A percentile compares a stretch with the other conserved stretches of the same genome.
Conservation (phyloP, 371 early-diverging fungal species). For the Syncephalastrum racemosum region DNA sequence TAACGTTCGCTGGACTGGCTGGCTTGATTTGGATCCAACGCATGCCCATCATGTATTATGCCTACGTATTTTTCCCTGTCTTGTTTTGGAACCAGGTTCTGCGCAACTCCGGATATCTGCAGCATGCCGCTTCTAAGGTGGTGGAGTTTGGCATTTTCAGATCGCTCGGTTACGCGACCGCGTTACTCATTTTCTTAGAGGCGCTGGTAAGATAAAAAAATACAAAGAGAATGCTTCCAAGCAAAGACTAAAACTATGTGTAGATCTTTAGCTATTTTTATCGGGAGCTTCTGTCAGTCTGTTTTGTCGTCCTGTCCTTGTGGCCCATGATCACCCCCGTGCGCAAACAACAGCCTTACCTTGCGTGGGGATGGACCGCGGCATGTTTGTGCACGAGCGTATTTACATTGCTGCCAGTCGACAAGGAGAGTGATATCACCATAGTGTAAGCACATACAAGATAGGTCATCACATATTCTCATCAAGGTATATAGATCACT, state of each 20-base stretch:
- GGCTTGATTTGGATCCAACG: constrained; percentile 66
- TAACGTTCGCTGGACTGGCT: constrained; percentile 41
- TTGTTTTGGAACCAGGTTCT: constrained; percentile 83
- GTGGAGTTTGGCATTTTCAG: constrained; percentile 11
- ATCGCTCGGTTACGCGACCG: constrained; percentile 22
- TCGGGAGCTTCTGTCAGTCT: constrained; percentile 59
- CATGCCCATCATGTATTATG: constrained; percentile 83
- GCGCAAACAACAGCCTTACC: constrained; percentile 40
- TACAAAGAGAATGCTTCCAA: background rate
- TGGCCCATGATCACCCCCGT: constrained; percentile 74
- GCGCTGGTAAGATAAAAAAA: constrained; percentile 56
- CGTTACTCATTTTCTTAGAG: constrained; percentile 56
- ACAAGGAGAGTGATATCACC: constrained; percentile 72
- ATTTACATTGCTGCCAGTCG: constrained; percentile 87
- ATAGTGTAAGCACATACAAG: constrained; percentile 61
- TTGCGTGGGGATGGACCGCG: constrained; percentile 55
- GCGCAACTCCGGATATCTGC: constrained; percentile 24
- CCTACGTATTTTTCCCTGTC: constrained; percentile 81
- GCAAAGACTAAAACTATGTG: too few relatives aligned
- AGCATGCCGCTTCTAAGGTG: constrained; percentile 25
- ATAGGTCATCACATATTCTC: background rate
- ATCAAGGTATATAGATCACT: constrained; percentile 5
- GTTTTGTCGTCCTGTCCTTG: constrained; percentile 46
- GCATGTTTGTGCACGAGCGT: constrained; percentile 72
- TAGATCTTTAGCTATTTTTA: constrained; percentile 80